These are phyloP conservation scores for Nemania sp. DNA, from an alignment of 2,329 filamentous ascomycete genomes.

Conservation along the genomic window DNA sequence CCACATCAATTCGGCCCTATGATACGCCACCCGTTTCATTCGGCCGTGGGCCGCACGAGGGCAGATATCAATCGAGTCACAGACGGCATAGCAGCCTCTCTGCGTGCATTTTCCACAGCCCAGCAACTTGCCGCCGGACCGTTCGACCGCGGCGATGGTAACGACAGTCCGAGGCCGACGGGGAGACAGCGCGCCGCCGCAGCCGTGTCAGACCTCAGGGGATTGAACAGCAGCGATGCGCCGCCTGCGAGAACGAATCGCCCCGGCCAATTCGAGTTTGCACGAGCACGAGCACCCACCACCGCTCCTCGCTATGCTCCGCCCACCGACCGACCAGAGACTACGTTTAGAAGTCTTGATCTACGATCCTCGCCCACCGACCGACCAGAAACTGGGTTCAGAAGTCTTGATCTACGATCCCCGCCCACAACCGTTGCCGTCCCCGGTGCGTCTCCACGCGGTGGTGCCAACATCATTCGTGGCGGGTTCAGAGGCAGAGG, in stretches of 20 bases:
- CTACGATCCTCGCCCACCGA: not conserved
- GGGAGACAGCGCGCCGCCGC: constrained; percentile 31
- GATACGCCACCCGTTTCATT: constrained; percentile 39
- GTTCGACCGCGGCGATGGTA: constrained; percentile 2
- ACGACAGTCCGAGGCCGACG: constrained; percentile 11
- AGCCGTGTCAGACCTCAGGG: constrained; percentile 34
- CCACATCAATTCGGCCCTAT: constrained; percentile 29
- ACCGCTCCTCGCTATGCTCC: not conserved
- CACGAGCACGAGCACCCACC: too few species aligned
- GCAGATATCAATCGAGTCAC: constrained; percentile 35
- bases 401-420: constrained; percentile 11
- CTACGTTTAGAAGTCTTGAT: not conserved
- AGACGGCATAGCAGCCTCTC: constrained; percentile 38
- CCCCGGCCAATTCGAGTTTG: too few species aligned
- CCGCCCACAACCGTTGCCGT: not conserved
- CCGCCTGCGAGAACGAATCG: not conserved
- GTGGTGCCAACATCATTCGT: constrained; percentile 24
- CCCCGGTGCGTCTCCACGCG: not conserved
- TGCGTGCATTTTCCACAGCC: constrained; percentile 39
- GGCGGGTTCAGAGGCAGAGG: constrained; percentile 30
- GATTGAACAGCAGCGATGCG: constrained; percentile 7
- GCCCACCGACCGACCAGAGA: not conserved
- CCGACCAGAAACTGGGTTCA: not conserved
- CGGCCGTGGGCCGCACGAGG: constrained; percentile 34
- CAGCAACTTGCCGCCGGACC: constrained; percentile 28